phyloP scores from a whole-genome alignment of 2,329 filamentous ascomycete species.

The Colletotrichum liriopes region DNA sequence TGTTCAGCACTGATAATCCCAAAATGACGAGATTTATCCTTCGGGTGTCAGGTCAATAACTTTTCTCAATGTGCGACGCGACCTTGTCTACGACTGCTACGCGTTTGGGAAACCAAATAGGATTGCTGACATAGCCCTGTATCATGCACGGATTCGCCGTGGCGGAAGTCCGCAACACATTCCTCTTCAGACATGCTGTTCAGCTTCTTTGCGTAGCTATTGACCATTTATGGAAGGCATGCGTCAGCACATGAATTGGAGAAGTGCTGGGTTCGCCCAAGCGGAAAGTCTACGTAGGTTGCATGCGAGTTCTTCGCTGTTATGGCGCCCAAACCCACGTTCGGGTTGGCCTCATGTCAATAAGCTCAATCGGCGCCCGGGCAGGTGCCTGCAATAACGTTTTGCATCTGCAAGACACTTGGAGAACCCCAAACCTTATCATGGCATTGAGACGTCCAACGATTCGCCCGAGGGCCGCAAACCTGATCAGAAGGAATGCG shows the following conservation, averaged over 20 bases:
- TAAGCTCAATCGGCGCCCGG: too few species aligned
- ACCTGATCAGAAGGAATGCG: too few species aligned
- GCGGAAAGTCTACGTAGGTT: not conserved
- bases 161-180: not conserved
- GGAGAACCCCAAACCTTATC: too few species aligned
- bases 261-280: not conserved
- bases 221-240: not conserved
- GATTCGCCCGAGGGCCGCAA: too few species aligned
- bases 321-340: not conserved
- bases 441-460: too few species aligned
- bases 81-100: not conserved
- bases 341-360: too few species aligned
- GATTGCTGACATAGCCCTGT: too few species aligned
- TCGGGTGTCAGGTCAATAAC: too few species aligned
- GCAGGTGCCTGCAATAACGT: too few species aligned
- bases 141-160: not conserved
- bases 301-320: not conserved
- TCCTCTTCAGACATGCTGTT: not conserved
- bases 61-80: not conserved
- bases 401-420: too few species aligned
- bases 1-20: not conserved
- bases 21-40: not conserved
- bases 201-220: fast-evolving
- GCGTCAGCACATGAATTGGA: not conserved
- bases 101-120: not conserved